Evolutionary conservation across 1,284 basidiomycete species (phyloP).

Genomic region (Cryptococcus sp.): DNA sequence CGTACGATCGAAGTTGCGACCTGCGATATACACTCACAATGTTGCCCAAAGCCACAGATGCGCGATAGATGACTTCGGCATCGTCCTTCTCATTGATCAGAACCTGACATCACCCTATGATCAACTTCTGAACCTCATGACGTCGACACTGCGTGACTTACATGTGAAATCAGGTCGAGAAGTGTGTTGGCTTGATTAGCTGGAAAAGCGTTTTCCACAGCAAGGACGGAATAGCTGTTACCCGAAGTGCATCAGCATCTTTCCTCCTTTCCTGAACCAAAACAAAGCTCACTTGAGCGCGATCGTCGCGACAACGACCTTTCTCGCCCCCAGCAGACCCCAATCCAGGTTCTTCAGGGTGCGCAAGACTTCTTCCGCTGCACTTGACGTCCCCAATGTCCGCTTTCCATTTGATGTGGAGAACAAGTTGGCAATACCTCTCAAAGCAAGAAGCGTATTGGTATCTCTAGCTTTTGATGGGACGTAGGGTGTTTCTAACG

Average conservation of each 20-base stretch:
- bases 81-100: slow-evolving; percentile 70
- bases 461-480: slow-evolving; percentile 72
- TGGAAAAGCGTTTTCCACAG: slow-evolving; percentile 42
- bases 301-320: slow-evolving; percentile 43
- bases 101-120: slow-evolving; percentile 54
- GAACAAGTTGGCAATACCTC: slow-evolving; percentile 79
- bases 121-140: neutral
- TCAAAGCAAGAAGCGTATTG: slow-evolving; percentile 79
- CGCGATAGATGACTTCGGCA: slow-evolving; percentile 79
- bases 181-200: slow-evolving; percentile 28
- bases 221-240: slow-evolving; percentile 54
- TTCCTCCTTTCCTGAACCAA: neutral
- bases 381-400: slow-evolving; percentile 58
- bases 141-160: slow-evolving; percentile 1
- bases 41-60: slow-evolving; percentile 85
- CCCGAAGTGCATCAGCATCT: slow-evolving; percentile 2
- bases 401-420: slow-evolving; percentile 55
- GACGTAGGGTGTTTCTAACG: slow-evolving; percentile 64
- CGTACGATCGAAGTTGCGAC: neutral
- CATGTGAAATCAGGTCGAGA: slow-evolving; percentile 21
- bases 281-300: slow-evolving; percentile 46
- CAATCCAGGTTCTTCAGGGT: slow-evolving; percentile 54
- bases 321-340: slow-evolving; percentile 34
- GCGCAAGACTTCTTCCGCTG: slow-evolving; percentile 57
- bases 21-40: slow-evolving; percentile 58